These are phyloP conservation scores for Daedaleopsis nitida DNA, from an alignment of 768 basidiomycete species.

Conservation along the genomic window DNA sequence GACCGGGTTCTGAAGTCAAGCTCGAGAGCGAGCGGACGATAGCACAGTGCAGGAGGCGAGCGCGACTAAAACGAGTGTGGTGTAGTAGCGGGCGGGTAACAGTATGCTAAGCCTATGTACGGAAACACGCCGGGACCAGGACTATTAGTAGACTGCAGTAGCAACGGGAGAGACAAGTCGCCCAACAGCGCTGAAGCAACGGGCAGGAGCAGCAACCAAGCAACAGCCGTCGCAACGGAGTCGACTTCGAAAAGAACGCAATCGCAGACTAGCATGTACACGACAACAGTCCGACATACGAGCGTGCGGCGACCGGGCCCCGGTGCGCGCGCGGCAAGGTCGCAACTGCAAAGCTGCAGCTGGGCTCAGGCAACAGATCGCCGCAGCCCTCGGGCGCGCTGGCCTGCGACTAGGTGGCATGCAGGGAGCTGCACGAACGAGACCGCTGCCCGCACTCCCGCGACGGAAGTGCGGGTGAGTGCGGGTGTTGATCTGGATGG, in stretches of 20 bases:
- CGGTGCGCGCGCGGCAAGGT: background rate
- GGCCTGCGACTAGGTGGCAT: no score
- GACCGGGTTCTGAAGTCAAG: background rate
- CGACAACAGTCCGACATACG: constrained; percentile 1
- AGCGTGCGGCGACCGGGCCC: background rate
- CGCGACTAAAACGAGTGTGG: no score
- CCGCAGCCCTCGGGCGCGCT: no score
- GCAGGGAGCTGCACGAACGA: no score
- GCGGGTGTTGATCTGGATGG: no score
- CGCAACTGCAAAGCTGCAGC: no score
- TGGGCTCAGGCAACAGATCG: no score
- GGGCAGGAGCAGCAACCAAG: background rate
- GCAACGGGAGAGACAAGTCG: no score
- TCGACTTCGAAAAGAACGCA: background rate
- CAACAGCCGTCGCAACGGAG: background rate
- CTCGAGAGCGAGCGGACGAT: background rate
- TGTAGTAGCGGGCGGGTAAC: no score
- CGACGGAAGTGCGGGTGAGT: no score
- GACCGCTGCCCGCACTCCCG: no score
- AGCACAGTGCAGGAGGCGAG: background rate
- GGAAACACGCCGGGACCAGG: background rate
- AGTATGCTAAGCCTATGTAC: background rate
- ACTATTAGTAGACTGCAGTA: no score
- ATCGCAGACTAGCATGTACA: constrained; percentile 5
- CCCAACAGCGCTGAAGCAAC: background rate